Conservation (phyloP, 2,329 filamentous ascomycete species). For the Fusarium brachygibbosum region DNA sequence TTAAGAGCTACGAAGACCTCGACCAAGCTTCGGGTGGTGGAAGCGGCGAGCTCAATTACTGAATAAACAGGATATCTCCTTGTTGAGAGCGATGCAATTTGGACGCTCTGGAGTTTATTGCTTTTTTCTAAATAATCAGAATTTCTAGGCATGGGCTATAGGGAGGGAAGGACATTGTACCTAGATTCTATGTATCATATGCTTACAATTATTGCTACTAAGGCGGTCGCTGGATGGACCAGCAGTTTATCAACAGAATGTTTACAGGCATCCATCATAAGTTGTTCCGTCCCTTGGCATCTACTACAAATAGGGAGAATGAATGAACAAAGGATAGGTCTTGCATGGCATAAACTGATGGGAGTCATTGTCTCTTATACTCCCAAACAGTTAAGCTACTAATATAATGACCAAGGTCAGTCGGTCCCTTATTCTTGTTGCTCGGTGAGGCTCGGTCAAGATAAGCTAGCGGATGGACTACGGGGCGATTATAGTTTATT, state of each 20-base stretch:
- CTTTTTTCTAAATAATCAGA: slow-evolving; percentile 32
- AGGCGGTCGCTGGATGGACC: slow-evolving; percentile 1
- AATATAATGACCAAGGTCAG: background rate
- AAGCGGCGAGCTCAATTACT: slow-evolving; percentile 92
- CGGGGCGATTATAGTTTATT: background rate
- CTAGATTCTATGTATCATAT: slow-evolving; percentile 44
- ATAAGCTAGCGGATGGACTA: slow-evolving; percentile 21
- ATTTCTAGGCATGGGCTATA: slow-evolving; percentile 17
- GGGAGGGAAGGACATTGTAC: slow-evolving; percentile 8
- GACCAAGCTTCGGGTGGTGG: slow-evolving; percentile 84
- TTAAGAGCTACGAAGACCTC: slow-evolving; percentile 98
- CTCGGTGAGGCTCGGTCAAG: slow-evolving; percentile 31
- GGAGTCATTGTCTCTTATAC: background rate
- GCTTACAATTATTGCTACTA: slow-evolving; percentile 24
- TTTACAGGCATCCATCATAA: background rate
- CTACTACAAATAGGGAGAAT: background rate
- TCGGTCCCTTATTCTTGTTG: background rate
- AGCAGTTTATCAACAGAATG: slow-evolving; percentile 14
- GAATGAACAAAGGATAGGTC: background rate
- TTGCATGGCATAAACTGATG: background rate
- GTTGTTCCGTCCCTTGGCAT: background rate
- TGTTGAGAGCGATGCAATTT: slow-evolving; percentile 6
- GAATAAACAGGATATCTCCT: slow-evolving; percentile 44
- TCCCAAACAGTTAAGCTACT: no score
- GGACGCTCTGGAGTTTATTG: slow-evolving; percentile 36